A percentile compares a stretch with the other conserved stretches of the same genome.
phyloP scores from a whole-genome alignment of 2,329 filamentous ascomycete genomes.

The Xylariaceae sp. region DNA sequence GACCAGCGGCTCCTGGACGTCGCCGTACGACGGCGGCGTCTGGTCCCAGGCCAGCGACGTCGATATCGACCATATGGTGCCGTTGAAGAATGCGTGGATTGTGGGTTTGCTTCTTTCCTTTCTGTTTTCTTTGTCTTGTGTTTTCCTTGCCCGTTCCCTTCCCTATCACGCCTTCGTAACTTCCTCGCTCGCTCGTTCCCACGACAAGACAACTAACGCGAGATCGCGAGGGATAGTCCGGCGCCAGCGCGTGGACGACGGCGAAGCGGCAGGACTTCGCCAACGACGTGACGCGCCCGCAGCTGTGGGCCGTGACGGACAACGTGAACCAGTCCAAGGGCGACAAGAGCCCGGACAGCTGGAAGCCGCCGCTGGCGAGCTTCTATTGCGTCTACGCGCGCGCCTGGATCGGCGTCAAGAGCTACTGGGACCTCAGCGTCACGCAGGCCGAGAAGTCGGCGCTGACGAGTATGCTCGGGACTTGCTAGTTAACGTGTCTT shows the following conservation, averaged over 20 bases:
- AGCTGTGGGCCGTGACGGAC: slow-evolving; percentile 79
- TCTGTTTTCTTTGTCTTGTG: background rate
- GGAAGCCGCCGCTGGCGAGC: slow-evolving; percentile 70
- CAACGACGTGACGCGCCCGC: slow-evolving; percentile 75
- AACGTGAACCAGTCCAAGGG: slow-evolving; percentile 74
- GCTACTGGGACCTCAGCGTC: slow-evolving; percentile 67
- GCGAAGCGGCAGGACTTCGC: slow-evolving; percentile 69
- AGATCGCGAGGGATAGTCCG: slow-evolving; percentile 52
- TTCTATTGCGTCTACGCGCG: slow-evolving; percentile 81
- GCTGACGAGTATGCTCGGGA: slow-evolving; percentile 64
- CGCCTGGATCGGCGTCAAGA: slow-evolving; percentile 80
- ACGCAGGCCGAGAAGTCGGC: slow-evolving; percentile 74
- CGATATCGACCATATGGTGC: slow-evolving; percentile 84
- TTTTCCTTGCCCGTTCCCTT: background rate
- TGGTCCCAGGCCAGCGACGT: slow-evolving; percentile 71
- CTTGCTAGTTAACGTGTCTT: slow-evolving; percentile 50
- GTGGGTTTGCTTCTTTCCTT: slow-evolving; percentile 41
- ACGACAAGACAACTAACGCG: background rate
- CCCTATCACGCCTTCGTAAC: too few species aligned
- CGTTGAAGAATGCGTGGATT: slow-evolving; percentile 79
- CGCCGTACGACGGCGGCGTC: slow-evolving; percentile 72
- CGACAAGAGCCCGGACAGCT: slow-evolving; percentile 72
- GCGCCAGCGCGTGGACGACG: slow-evolving; percentile 73
- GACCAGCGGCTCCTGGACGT: slow-evolving; percentile 69
- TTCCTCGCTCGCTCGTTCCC: too few species aligned